Conservation (phyloP, 1,284 basidiomycete species). For the Apiotrichum gracile region DNA sequence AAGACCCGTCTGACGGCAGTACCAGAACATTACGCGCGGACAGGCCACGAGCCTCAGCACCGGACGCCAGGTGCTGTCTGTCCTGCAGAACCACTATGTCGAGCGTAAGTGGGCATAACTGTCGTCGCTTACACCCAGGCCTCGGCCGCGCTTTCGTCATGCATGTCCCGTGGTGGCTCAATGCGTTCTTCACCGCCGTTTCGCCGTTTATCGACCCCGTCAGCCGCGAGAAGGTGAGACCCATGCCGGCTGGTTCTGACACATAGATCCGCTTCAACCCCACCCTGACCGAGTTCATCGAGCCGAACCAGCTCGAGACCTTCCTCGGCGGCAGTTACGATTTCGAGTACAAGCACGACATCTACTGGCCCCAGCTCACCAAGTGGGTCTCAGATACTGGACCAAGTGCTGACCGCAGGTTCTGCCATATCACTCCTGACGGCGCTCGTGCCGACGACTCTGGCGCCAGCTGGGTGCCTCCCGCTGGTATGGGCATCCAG, state of each 20-base stretch:
- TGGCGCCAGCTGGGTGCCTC: conserved; percentile 33
- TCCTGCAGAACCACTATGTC: conserved; percentile 83
- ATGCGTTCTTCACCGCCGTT: conserved; percentile 80
- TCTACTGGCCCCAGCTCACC: conserved; percentile 71
- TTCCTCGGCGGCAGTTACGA: conserved; percentile 73
- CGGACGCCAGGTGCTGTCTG: conserved; percentile 64
- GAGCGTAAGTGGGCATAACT: too few relatives aligned
- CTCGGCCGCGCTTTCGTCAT: conserved; percentile 80
- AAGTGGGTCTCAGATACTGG: conserved; percentile 35
- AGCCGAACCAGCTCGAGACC: conserved; percentile 66
- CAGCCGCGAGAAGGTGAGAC: conserved; percentile 64
- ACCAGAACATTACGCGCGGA: conserved; percentile 43
- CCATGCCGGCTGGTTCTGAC: neutral
- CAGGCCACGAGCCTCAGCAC: conserved; percentile 63
- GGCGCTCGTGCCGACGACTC: conserved; percentile 32
- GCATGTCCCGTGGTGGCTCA: conserved; percentile 71
- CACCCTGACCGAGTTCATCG: conserved; percentile 67
- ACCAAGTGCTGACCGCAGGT: neutral
- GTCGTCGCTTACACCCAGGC: too few relatives aligned
- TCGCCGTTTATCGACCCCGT: conserved; percentile 82
- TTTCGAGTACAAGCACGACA: conserved; percentile 67
- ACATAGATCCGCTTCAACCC: conserved; percentile 81
- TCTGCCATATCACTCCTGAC: conserved; percentile 26
- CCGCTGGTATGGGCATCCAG: conserved; percentile 37
- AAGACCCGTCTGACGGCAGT: neutral